These are phyloP conservation scores for Lepiota venenata DNA, from an alignment of 768 basidiomycete genomes.

Conservation along the genomic window DNA sequence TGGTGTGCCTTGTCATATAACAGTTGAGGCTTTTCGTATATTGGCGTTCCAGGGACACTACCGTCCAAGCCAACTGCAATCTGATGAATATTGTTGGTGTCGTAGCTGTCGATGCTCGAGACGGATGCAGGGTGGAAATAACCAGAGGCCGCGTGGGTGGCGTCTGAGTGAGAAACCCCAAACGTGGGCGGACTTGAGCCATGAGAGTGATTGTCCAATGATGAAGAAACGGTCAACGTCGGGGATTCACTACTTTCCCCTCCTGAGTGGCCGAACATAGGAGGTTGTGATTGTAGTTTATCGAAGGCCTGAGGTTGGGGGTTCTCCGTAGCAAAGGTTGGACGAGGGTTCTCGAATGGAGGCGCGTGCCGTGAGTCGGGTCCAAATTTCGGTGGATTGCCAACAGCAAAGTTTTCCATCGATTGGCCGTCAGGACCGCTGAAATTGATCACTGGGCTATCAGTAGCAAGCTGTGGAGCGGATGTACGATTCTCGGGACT, in stretches of 20 bases:
- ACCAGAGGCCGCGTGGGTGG: background rate
- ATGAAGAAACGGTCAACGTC: background rate
- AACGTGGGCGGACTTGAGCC: background rate
- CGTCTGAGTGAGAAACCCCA: background rate
- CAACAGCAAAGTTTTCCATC: background rate
- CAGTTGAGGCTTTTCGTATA: conserved; percentile 6
- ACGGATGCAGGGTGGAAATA: background rate
- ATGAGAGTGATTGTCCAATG: conserved; percentile 4
- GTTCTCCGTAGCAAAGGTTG: conserved; percentile 1
- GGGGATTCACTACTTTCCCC: background rate
- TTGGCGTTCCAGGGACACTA: conserved; percentile 9
- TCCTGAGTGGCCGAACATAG: background rate
- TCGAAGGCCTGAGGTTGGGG: conserved; percentile 9
- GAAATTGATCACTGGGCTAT: conserved; percentile 3
- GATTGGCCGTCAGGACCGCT: background rate
- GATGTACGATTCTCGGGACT: conserved; percentile 4
- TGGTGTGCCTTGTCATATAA: conserved; percentile 6
- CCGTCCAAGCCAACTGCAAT: conserved; percentile 5
- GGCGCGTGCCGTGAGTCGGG: background rate
- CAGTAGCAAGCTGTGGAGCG: background rate
- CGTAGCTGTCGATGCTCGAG: background rate
- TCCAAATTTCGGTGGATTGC: conserved; percentile 5
- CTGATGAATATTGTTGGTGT: background rate
- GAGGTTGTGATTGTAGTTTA: background rate
- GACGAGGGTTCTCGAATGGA: conserved; percentile 2